Evolutionary conservation across 2,329 filamentous ascomycete species (phyloP), one percentile per base, ranked within the genome.

Genomic region (Lasiodiplodia hormozganensis): DNA sequence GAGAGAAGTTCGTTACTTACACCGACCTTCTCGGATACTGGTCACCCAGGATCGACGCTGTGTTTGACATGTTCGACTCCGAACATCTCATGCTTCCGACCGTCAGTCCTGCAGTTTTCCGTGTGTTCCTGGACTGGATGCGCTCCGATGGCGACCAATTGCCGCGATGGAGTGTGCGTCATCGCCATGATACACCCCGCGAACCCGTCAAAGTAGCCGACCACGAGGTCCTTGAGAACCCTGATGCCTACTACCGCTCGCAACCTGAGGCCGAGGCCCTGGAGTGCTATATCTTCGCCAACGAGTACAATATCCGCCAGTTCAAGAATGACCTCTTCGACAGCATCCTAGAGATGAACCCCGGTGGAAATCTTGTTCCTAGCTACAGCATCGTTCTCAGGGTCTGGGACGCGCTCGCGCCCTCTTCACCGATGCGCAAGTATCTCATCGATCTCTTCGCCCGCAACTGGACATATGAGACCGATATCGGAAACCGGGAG

Each of bases 301-400:
- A 53, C 10, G 12, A 62, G 1, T 62, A 62, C 49, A 23, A 52
- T 0, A 68, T 68, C 21, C 56, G 57, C 12, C 56, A 23, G 6
- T 62, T 62, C 25, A 36, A 36, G 54, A 68, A 68, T 25, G 66
- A 68, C 18, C 56, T 47, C n/a, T 62, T 68, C 23, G 66, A 68
- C 34, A 47, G 56, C 57, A 43, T 68, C 11, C 36, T 28, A 14
- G 66, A 62, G 36, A 47, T 62, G 51, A 54, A 56, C 12, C 23
- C 34, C 0, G 14, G 31, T 23, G 34, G 36, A n/a, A 4, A 34
- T 34, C 25, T 56, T 2, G 49, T 65, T 18, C 62, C 62, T 4
- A 54, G 51, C 52, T 65, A 65, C 52, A 65, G 62, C 36, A 23
- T 65, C 14, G 51, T 65, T 16, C 38, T 56, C 11, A 56, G 31